These are phyloP conservation scores for Liriodendron chinense DNA, from an alignment of 164 flowering plant species.

Conservation along the genomic window DNA sequence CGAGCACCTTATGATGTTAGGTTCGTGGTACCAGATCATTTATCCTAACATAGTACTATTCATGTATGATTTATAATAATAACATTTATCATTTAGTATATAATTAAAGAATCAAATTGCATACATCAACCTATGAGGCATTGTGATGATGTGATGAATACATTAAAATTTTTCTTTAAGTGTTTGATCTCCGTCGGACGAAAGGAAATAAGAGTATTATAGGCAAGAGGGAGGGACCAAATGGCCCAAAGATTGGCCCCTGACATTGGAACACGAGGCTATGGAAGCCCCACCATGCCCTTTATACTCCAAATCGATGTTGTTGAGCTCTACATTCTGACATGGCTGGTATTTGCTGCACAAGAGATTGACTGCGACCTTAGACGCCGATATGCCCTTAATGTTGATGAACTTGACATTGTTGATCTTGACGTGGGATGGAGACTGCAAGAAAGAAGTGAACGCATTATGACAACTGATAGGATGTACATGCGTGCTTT, in stretches of 20 bases:
- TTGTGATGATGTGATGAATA: too few species aligned
- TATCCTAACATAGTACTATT: too few species aligned
- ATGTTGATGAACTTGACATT: constrained; percentile 20
- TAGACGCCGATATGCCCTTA: constrained; percentile 21
- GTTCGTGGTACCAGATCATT: too few species aligned
- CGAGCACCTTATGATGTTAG: too few species aligned
- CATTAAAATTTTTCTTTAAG: too few species aligned
- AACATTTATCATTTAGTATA: too few species aligned
- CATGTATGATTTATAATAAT: too few species aligned
- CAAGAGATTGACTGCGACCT: constrained; percentile 11
- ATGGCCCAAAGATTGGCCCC: background rate
- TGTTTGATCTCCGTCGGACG: too few species aligned
- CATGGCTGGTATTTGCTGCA: constrained; percentile 23
- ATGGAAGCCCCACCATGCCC: constrained; percentile 14
- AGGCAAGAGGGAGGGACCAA: constrained; percentile 13
- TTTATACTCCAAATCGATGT: constrained; percentile 22
- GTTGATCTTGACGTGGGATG: constrained; percentile 21
- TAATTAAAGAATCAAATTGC: too few species aligned
- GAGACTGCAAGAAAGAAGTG: constrained; percentile 1
- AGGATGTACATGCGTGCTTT: too few species aligned
- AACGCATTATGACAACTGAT: too few species aligned
- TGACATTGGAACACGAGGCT: constrained; percentile 12
- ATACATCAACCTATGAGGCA: too few species aligned
- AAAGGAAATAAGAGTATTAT: background rate
- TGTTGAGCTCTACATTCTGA: constrained; percentile 10